Evolutionary conservation across 768 basidiomycete species (phyloP).

Genomic region (Boletus sensibilis): DNA sequence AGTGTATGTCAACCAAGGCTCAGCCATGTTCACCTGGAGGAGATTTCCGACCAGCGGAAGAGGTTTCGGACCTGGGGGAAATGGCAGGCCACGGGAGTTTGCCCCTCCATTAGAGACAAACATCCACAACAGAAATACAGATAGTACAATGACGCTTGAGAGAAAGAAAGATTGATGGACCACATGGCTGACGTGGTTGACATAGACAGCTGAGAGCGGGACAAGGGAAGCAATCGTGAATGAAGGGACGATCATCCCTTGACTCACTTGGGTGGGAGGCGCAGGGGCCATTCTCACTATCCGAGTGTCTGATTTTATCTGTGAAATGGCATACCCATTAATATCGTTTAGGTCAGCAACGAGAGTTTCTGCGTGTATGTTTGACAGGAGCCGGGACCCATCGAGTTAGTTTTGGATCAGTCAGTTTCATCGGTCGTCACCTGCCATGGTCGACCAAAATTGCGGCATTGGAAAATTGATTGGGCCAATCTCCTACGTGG

Average conservation of each 20-base stretch:
- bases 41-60: conserved; percentile 32
- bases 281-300: background rate
- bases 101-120: background rate
- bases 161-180: background rate
- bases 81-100: conserved; percentile 10
- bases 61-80: conserved; percentile 33
- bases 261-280: background rate
- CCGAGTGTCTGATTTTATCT: conserved; percentile 3
- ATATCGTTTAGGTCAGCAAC: background rate
- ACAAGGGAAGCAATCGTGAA: conserved; percentile 3
- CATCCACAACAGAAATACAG: conserved; percentile 1
- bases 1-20: conserved; percentile 37
- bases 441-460: background rate
- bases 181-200: background rate
- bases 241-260: background rate
- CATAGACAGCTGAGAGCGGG: background rate
- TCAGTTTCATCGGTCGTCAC: background rate
- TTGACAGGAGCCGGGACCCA: background rate
- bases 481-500: background rate
- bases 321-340: background rate
- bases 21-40: conserved; percentile 23
- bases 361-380: background rate
- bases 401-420: background rate
- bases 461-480: background rate
- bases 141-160: background rate